Evolutionary conservation across 768 basidiomycete genomes (phyloP).

Genomic region (Basidioascus undulatus): DNA sequence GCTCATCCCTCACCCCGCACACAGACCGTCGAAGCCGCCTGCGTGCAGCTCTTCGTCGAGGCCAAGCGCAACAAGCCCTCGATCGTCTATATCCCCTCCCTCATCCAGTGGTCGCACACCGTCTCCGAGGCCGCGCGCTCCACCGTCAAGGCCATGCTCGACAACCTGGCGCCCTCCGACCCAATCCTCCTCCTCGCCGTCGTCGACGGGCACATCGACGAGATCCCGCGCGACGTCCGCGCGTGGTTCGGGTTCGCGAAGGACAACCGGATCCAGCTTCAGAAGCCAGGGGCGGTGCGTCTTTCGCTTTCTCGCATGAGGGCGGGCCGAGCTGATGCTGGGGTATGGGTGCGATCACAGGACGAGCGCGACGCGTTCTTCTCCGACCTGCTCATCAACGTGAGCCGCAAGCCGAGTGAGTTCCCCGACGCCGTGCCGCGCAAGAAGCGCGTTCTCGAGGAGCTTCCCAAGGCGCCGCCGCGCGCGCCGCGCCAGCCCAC

Average conservation of each 20-base stretch:
- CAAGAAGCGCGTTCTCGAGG: constrained; percentile 59
- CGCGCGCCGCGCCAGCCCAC: constrained; percentile 61
- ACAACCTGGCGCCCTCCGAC: constrained; percentile 71
- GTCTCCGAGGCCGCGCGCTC: constrained; percentile 61
- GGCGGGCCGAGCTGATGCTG: background rate
- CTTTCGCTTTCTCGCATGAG: background rate
- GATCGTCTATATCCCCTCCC: constrained; percentile 78
- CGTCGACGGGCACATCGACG: constrained; percentile 46
- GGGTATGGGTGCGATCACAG: constrained; percentile 4
- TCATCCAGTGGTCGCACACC: constrained; percentile 60
- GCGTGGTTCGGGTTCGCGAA: constrained; percentile 65
- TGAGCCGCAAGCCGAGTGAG: constrained; percentile 51
- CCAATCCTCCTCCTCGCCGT: constrained; percentile 80
- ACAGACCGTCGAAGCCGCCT: constrained; percentile 69
- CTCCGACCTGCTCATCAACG: constrained; percentile 37
- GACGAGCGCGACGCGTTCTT: constrained; percentile 55
- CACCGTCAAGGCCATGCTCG: constrained; percentile 73
- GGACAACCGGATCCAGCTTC: constrained; percentile 48
- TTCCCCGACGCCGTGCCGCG: constrained; percentile 76
- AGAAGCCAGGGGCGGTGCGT: constrained; percentile 24
- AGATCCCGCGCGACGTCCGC: constrained; percentile 57
- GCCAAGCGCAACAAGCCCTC: constrained; percentile 93
- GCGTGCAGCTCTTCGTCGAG: constrained; percentile 86
- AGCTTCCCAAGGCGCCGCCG: constrained; percentile 68
- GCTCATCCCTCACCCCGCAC: constrained; percentile 1